Conservation (phyloP, 345 rosid genomes). For the thale cress (Arabidopsis thaliana) region TAIR10.1 NC_003071.7:9211501-9212000, state of each 20-base stretch:
- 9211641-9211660: constrained; percentile 93
- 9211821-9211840: constrained; percentile 84
- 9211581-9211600: constrained; percentile 96
- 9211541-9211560: constrained; percentile 82
- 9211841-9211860: constrained; percentile 60
- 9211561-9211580: constrained; percentile 88
- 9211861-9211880: constrained; percentile 76
- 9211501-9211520: background rate
- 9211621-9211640: constrained; percentile 79
- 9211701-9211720: constrained; percentile 75
- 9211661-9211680: constrained; percentile 92
- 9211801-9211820: constrained; percentile 68
- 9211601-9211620: constrained; percentile 98
- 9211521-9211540: background rate
- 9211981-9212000: background rate
- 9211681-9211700: constrained; percentile 92
- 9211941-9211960: constrained; percentile 7
- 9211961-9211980: background rate
- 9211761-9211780: background rate
- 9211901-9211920: constrained; percentile 78
- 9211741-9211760: constrained; percentile 37
- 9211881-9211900: constrained; percentile 60
- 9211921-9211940: constrained; percentile 63
- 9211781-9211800: constrained; percentile 44
- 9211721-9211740: background rate